A percentile compares a stretch with the other conserved stretches of the same genome.
phyloP scores from a whole-genome alignment of 106 monocot genomes.

The Acorus calamus region DNA sequence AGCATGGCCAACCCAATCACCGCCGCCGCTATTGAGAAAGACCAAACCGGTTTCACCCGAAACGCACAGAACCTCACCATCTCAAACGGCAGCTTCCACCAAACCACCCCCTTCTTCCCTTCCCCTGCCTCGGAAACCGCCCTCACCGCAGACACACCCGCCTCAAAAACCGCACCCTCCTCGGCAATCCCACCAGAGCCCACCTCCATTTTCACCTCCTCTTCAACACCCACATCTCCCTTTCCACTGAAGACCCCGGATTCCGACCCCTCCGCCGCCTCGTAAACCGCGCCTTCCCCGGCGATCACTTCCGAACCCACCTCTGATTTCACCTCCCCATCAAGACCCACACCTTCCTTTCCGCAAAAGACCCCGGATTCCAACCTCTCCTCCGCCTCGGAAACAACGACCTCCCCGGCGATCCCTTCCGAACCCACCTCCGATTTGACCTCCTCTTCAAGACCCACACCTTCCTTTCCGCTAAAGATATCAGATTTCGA shows the following conservation, averaged over 20 bases:
- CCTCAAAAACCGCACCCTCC: background rate
- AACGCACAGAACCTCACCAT: conserved; percentile 31
- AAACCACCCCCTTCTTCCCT: conserved; percentile 22
- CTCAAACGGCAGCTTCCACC: conserved; percentile 69
- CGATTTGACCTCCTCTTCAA: background rate
- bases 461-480: conserved; percentile 1
- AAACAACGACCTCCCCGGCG: background rate
- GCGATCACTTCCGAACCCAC: conserved; percentile 7
- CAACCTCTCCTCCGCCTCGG: background rate
- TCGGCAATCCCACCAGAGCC: conserved; percentile 6
- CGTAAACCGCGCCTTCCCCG: background rate
- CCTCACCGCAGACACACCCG: conserved; percentile 1
- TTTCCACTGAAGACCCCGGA: background rate
- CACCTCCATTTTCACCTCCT: background rate
- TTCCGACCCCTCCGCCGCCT: background rate
- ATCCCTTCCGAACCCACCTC: conserved; percentile 8
- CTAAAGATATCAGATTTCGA: background rate
- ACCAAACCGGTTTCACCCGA: conserved; percentile 45
- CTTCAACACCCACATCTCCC: background rate
- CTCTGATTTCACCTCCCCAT: background rate
- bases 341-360: background rate
- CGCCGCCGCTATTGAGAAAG: conserved; percentile 39
- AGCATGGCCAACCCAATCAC: conserved; percentile 41
- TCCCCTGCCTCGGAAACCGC: conserved; percentile 1
- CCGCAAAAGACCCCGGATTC: background rate